Evolutionary conservation across 257 asterid genomes (phyloP), one percentile per base, ranked within the genome.

Genomic region (Eustoma russellianum): DNA sequence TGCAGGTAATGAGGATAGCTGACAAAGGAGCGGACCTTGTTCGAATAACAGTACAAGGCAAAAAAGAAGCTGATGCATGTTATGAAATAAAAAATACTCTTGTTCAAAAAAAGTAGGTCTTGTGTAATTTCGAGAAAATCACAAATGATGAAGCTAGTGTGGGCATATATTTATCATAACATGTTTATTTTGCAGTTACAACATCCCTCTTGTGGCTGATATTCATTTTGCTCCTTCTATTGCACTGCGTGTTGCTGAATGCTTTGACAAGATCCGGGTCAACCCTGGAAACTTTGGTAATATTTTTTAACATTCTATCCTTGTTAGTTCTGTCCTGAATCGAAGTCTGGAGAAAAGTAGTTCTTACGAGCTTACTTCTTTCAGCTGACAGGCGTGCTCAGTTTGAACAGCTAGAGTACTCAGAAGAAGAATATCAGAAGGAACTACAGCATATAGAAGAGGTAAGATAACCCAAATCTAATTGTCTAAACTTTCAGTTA

Each of bases 351-450:
- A 28, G 18, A 14, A n/a, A 14, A n/a, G 41, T 17, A 11, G 35
- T 60, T 61, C 41, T 61, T 54, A 66, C 17, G 30, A n/a, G 17
- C 24, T 55, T 51, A 62, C 59, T 56, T 40, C 51, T 76, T 80
- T 66, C 91, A 92, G 99, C 99, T 77, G 99, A 92, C 72, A 77
- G 99, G 61, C 80, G 99, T 70, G 99, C 99, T 1, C 99, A 92
- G 75, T 92, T 92, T 50, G 97, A 92, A 80, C 59, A 56, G 70
- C 79, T 92, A 59, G 99, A 92, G 73, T 92, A 92, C 82, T 67
- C 93, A 2, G 99, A 92, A 56, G 99, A 92, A 0, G 99, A 92
- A 65, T 92, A 92, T 77, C 97, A 88, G 66, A 83, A 85, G 66
- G 99, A 92, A 75, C 94, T 92, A 18, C 94, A 85, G 81, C 99